Conservation (phyloP, 257 asterid genomes). For the Nicotiana undulata region DNA sequence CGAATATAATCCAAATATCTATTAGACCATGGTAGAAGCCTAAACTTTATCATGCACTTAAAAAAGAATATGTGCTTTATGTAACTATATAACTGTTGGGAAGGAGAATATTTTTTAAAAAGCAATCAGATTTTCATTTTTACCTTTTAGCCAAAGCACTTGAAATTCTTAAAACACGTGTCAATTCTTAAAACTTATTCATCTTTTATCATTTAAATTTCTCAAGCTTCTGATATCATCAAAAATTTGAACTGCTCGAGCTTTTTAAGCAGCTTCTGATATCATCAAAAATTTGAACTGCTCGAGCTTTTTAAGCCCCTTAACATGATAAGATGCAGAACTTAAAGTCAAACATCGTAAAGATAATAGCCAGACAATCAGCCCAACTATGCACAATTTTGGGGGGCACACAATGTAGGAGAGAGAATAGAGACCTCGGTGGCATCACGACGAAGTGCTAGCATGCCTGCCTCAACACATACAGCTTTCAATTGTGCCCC, state of each 20-base stretch:
- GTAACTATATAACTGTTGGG: background rate
- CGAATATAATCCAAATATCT: background rate
- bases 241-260: background rate
- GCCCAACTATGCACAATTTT: background rate
- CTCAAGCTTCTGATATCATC: background rate
- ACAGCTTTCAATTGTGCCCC: conserved; percentile 98
- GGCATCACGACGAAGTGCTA: conserved; percentile 95
- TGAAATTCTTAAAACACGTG: background rate
- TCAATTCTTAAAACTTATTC: background rate
- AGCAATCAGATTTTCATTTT: background rate
- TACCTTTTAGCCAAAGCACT: background rate
- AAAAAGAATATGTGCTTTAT: background rate
- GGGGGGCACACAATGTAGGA: background rate
- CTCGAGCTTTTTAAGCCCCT: background rate
- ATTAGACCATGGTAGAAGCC: background rate
- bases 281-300: background rate
- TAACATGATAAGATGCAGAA: background rate
- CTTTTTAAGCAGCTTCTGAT: background rate
- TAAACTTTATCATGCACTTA: background rate
- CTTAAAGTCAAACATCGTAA: background rate
- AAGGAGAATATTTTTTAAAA: background rate
- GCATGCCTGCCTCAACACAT: conserved; percentile 97
- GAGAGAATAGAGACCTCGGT: conserved; percentile 57
- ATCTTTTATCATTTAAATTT: background rate
- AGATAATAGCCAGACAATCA: background rate